Evolutionary conservation across 768 basidiomycete species (phyloP).

Genomic region (Amanita rimosa): DNA sequence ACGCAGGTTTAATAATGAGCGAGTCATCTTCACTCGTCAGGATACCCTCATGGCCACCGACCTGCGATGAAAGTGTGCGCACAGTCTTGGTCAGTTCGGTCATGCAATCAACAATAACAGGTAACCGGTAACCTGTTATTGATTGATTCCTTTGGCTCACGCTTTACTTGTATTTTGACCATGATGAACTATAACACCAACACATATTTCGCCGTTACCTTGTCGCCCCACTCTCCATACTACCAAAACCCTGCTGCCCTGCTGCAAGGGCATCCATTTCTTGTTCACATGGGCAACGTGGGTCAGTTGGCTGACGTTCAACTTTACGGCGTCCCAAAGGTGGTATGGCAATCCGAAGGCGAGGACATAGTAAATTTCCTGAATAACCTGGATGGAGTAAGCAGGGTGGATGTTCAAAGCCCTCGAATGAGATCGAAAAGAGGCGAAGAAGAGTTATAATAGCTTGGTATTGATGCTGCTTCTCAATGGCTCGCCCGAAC

Average conservation of each 20-base stretch:
- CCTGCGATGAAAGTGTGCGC: constrained; percentile 43
- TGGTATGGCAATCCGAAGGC: constrained; percentile 19
- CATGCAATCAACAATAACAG: no score
- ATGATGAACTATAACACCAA: constrained; percentile 26
- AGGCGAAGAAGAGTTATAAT: constrained; percentile 5
- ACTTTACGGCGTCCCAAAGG: constrained; percentile 30
- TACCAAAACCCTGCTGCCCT: constrained; percentile 20
- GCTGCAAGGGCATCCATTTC: constrained; percentile 18
- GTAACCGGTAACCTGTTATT: no score
- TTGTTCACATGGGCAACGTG: constrained; percentile 28
- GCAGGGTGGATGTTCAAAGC: constrained; percentile 5
- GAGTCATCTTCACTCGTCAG: constrained; percentile 59
- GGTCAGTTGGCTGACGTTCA: constrained; percentile 32
- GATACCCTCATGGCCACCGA: constrained; percentile 77
- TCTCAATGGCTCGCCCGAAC: background rate
- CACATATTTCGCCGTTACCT: constrained; percentile 31
- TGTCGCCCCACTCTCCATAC: constrained; percentile 22
- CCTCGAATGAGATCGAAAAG: background rate
- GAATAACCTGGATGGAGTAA: background rate
- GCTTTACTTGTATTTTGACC: background rate
- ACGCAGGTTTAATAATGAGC: constrained; percentile 72
- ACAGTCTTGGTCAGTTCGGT: constrained; percentile 8
- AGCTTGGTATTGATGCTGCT: background rate
- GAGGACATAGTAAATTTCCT: background rate
- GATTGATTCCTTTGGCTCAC: constrained; percentile 1